Evolutionary conservation across 495 filamentous ascomycete genomes (phyloP).

Genomic region (Bacidia gigantensis): DNA sequence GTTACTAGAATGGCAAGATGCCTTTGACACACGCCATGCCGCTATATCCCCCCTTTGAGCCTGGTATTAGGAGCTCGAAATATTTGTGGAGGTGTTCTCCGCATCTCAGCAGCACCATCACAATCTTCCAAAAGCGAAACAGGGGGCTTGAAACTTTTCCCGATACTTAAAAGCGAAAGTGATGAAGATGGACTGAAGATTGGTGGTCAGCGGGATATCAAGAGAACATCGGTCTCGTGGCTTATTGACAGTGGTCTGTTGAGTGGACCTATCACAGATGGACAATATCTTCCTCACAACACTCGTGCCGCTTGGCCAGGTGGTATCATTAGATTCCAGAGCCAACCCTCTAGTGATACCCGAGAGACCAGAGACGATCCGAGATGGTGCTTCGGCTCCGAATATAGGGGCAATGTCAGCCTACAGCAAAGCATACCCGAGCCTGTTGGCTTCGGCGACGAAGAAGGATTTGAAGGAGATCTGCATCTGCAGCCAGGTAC

Average conservation of each 20-base stretch:
- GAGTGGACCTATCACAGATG: constrained; percentile 66
- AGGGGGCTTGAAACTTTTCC: constrained; percentile 56
- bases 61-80: constrained; percentile 51
- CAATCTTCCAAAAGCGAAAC: constrained; percentile 40
- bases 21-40: constrained; percentile 63
- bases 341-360: constrained; percentile 27
- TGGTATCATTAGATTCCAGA: constrained; percentile 65
- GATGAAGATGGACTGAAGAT: constrained; percentile 61
- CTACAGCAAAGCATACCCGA: constrained; percentile 55
- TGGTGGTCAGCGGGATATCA: constrained; percentile 69
- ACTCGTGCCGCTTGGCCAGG: constrained; percentile 41
- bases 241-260: constrained; percentile 34
- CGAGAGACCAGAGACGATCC: constrained; percentile 35
- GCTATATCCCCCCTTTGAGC: constrained; percentile 67
- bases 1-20: constrained; percentile 67
- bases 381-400: constrained; percentile 65
- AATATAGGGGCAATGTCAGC: constrained; percentile 55
- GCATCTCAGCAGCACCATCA: constrained; percentile 61
- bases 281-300: constrained; percentile 50
- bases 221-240: constrained; percentile 28
- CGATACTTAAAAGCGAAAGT: constrained; percentile 46
- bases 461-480: constrained; percentile 35
- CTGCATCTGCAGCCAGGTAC: constrained; percentile 38
- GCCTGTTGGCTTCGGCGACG: constrained; percentile 37
- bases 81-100: constrained; percentile 76